Conservation (phyloP, 23 red algal species). For the Chondrus crispus region DNA sequence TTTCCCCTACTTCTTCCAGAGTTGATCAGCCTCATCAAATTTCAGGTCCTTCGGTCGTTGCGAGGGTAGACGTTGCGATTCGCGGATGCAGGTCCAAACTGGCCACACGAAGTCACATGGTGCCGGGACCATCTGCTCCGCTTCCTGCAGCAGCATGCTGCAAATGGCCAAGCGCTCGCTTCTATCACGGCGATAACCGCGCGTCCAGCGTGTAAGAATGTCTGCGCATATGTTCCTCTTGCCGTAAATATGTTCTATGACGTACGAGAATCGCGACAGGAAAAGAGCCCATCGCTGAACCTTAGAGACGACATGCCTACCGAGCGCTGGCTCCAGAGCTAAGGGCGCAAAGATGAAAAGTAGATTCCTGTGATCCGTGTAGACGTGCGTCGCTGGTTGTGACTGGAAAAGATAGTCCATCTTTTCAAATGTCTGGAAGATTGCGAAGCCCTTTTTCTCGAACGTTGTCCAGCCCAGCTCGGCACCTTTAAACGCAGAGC, state of each 20-base stretch:
- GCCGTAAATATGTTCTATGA: slow-evolving; percentile 26
- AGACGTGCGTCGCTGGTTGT: background rate
- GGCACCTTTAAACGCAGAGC: background rate
- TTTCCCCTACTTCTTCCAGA: too few species aligned
- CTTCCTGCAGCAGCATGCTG: too few species aligned
- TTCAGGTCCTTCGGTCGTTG: too few species aligned
- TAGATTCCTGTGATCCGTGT: slow-evolving; percentile 37
- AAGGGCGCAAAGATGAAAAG: slow-evolving; percentile 25
- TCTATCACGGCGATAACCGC: too few species aligned
- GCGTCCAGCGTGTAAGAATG: background rate
- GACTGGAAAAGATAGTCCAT: background rate
- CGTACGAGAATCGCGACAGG: slow-evolving; percentile 24
- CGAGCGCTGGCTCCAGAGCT: background rate
- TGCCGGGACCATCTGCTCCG: too few species aligned
- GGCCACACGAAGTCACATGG: too few species aligned
- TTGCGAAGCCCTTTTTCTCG: slow-evolving; percentile 4
- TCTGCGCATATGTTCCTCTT: background rate
- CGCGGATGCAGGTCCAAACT: too few species aligned
- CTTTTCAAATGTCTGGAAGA: background rate
- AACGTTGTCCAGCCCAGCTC: background rate
- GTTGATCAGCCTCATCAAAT: too few species aligned
- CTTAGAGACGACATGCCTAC: slow-evolving; percentile 14
- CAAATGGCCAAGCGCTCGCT: too few species aligned
- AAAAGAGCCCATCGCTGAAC: slow-evolving; percentile 27
- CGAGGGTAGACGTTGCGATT: too few species aligned